Conservation (phyloP, 2,329 filamentous ascomycete species). For the Cercospora zeae-maydis region DNA sequence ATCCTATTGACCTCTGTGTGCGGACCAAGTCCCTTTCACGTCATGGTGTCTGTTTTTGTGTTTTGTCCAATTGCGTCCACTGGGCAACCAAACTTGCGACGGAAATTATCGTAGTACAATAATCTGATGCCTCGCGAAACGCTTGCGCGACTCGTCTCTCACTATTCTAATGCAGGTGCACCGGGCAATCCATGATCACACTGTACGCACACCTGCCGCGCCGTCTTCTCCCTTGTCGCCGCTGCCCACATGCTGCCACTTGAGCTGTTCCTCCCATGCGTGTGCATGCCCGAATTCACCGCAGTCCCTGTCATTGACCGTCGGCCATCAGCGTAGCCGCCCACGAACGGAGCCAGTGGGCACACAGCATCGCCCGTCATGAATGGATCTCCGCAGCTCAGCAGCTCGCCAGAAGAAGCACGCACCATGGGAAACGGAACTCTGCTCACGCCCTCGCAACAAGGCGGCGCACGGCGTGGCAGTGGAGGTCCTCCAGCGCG, state of each 20-base stretch:
- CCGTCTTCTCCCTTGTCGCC: not conserved
- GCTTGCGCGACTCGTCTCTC: not conserved
- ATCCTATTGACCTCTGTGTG: not conserved
- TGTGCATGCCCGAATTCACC: not conserved
- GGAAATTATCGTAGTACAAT: not conserved
- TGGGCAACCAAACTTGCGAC: not conserved
- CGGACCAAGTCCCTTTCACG: not conserved
- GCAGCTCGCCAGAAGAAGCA: slow-evolving; percentile 10
- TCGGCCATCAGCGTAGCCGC: not conserved
- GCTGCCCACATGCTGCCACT: not conserved
- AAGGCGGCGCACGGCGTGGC: slow-evolving; percentile 19
- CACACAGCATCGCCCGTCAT: slow-evolving; percentile 11
- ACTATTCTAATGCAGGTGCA: not conserved
- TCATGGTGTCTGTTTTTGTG: not conserved
- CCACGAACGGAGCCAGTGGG: not conserved
- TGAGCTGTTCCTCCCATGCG: slow-evolving; percentile 1
- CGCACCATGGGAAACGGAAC: slow-evolving; percentile 9
- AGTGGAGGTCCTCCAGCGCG: slow-evolving; percentile 7
- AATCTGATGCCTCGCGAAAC: not conserved
- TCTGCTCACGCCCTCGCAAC: slow-evolving; percentile 18
- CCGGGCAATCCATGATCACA: not conserved
- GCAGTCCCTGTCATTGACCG: not conserved
- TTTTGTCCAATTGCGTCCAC: slow-evolving; percentile 1
- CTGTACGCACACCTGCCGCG: not conserved
- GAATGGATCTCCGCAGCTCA: slow-evolving; percentile 14